phyloP scores from a whole-genome alignment of 129 eudicot genomes.

The Sambucus nigra region DNA sequence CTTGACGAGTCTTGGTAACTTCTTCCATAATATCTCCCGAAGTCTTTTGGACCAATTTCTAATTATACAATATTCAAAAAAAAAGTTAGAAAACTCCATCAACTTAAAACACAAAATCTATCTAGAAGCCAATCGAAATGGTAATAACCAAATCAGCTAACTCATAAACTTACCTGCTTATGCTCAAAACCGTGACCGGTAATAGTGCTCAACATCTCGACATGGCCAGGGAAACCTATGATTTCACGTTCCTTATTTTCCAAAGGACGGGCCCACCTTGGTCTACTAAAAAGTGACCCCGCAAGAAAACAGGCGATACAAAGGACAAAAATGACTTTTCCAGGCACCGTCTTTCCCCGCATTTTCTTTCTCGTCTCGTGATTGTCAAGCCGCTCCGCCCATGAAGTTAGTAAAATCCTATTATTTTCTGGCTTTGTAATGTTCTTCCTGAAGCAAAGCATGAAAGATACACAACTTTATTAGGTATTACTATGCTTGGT shows the following conservation, averaged over 20 bases:
- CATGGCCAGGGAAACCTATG: not conserved
- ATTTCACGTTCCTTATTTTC: constrained; percentile 14
- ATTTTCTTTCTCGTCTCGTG: constrained; percentile 33
- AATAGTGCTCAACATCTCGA: constrained; percentile 8
- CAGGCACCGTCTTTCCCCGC: constrained; percentile 39
- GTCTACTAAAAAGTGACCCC: constrained; percentile 48
- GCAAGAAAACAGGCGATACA: constrained; percentile 59
- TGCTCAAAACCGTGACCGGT: constrained; percentile 33
- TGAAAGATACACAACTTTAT: not conserved
- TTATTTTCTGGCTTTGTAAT: not conserved
- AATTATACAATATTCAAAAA: not conserved
- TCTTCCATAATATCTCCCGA: constrained; percentile 45
- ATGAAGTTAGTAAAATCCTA: constrained; percentile 6
- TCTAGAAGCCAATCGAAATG: no score
- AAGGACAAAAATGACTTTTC: constrained; percentile 36
- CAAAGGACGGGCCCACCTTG: constrained; percentile 28
- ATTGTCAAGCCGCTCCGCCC: constrained; percentile 11
- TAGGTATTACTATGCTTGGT: not conserved
- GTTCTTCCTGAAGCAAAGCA: not conserved
- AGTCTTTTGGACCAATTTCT: constrained; percentile 51
- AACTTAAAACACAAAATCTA: not conserved
- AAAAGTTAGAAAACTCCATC: not conserved
- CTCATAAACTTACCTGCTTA: constrained; percentile 36
- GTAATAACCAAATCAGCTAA: not conserved
- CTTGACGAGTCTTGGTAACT: constrained; percentile 53